These are phyloP conservation scores for Amanita subjunquillea DNA, from an alignment of 768 basidiomycete species.

Conservation along the genomic window DNA sequence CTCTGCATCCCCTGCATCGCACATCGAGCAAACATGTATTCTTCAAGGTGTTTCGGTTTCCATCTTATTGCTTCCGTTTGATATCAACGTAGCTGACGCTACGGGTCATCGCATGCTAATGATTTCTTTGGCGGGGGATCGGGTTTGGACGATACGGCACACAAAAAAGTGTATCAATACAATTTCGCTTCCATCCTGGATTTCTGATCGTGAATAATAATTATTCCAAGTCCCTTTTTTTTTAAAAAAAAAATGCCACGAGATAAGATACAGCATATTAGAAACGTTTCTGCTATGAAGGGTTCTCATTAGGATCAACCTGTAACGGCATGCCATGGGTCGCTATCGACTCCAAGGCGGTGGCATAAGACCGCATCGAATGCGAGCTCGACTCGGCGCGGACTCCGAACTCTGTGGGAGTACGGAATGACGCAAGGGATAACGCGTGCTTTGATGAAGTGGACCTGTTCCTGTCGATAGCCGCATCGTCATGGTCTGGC, in stretches of 20 bases:
- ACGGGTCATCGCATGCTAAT: background rate
- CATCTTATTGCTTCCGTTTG: background rate
- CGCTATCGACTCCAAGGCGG: conserved; percentile 20
- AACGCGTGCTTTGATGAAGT: conserved; percentile 10
- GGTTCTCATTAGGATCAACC: too few relatives aligned
- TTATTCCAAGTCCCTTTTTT: background rate
- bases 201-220: too few relatives aligned
- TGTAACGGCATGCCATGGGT: background rate
- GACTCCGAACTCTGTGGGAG: conserved; percentile 7
- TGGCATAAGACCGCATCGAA: conserved; percentile 22
- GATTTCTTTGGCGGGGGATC: conserved; percentile 2
- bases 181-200: background rate
- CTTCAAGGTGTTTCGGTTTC: conserved; percentile 2
- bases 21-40: conserved; percentile 5
- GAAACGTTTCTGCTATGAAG: too few relatives aligned
- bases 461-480: conserved; percentile 1
- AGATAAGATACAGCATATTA: too few relatives aligned
- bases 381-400: conserved; percentile 17
- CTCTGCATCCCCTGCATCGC: conserved; percentile 1
- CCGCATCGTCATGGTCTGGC: background rate
- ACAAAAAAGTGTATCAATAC: conserved; percentile 7
- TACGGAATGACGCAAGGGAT: conserved; percentile 12
- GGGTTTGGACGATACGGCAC: conserved; percentile 3
- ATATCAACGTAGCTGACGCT: conserved; percentile 2
- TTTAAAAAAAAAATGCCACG: background rate